Evolutionary conservation across 1,284 basidiomycete species (phyloP).

Genomic region (Amylostereum areolatum): DNA sequence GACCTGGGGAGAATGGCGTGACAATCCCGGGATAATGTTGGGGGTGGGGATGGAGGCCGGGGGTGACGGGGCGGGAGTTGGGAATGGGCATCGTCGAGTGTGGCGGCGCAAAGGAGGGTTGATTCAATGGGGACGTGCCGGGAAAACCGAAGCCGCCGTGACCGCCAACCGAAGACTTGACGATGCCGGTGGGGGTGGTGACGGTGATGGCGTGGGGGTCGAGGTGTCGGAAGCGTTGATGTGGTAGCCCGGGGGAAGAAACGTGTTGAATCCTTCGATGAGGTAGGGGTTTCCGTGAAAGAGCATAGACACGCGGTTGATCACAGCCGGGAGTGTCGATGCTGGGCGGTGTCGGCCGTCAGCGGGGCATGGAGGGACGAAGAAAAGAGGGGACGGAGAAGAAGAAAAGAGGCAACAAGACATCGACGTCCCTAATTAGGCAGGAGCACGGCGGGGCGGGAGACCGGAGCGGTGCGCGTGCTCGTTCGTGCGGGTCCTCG

Average conservation of each 20-base stretch:
- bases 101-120: constrained; percentile 13
- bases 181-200: not conserved
- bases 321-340: constrained; percentile 99
- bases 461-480: too few relatives aligned
- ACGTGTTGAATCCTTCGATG: constrained; percentile 99
- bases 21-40: too few relatives aligned
- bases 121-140: constrained; percentile 21
- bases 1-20: not conserved
- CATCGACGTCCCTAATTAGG: too few relatives aligned
- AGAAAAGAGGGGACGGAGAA: too few relatives aligned
- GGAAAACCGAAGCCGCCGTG: constrained; percentile 30
- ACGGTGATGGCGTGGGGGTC: constrained; percentile 18
- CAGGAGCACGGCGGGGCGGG: too few relatives aligned
- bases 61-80: constrained; percentile 11
- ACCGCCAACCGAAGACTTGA: not conserved
- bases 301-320: constrained; percentile 91
- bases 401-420: too few relatives aligned
- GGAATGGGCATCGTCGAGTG: constrained; percentile 10
- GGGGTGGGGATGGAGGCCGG: constrained; percentile 1
- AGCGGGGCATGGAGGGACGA: too few relatives aligned
- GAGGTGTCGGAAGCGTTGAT: constrained; percentile 85
- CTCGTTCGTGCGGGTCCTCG: too few relatives aligned
- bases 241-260: constrained; percentile 93
- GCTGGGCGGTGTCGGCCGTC: too few relatives aligned
- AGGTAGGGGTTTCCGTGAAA: constrained; percentile 92